Base-by-base conservation (phyloP, 495 filamentous ascomycete genomes). In the Penicillium turbatum region DNA sequence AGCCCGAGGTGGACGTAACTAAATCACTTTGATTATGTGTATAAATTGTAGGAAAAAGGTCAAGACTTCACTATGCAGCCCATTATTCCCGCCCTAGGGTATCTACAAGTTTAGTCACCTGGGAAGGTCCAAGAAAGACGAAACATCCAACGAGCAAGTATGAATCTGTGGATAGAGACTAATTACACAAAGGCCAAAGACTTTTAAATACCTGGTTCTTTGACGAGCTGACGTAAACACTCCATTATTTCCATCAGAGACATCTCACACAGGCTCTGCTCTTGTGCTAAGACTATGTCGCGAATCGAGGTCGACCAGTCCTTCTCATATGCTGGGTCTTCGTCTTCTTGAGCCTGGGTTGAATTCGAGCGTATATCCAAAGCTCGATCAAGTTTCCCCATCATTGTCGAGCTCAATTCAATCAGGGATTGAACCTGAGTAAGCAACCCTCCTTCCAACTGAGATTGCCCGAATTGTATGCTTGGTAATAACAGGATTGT, bases 231-330 rank as follows among this genome's bases (percentile, higher is more conserved):
- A 6, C 53, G 13, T 19, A 66, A 41, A 15, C 53, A 55, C 1
- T 31, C 44, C 53, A 66, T 62, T 7, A 54, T 43, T n/a, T 66
- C 55, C 31, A 50, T 55, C 51, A 66, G 40, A 4, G 55, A 11
- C 12, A 55, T 54, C 4, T 51, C 51, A 17, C 43, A 34, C 0
- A 27, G 9, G 1, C 40, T 36, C 6, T 55, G 34, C 16, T 66
- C 61, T 21, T 61, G 55, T 2, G 53, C 37, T 16, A 61, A 10
- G 3, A 64, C 45, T 24, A 56, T 47, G 9, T 64, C 57, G 7
- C 55, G 47, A 6, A 66, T 46, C 1, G 50, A 48, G 3, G 21
- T 38, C 17, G 59, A 26, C 27, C 45, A 45, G 24, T 35, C 21
- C 29, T 43, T 44, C 15, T 39, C 43, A 12, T 1, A 29, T 9